A percentile compares a stretch with the other conserved stretches of the same genome.
Evolutionary conservation across 345 rosid genomes (phyloP).

Genomic region (Brassica juncea): DNA sequence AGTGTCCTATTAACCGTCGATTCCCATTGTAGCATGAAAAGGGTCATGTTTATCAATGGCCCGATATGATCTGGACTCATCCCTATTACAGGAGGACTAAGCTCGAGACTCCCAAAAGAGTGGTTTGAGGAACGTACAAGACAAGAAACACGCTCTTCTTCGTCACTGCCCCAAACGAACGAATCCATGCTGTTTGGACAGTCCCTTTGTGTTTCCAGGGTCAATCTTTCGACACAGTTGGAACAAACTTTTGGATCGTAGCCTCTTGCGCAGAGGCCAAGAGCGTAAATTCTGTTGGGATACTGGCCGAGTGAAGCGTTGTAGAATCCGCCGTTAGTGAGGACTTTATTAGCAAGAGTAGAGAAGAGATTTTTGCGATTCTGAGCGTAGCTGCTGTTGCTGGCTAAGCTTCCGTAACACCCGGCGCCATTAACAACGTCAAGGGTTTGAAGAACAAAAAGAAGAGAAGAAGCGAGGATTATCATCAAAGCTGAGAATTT

Average conservation of each 20-base stretch:
- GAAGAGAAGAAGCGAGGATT: constrained; percentile 12
- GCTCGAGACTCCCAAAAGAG: not conserved
- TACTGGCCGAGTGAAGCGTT: not conserved
- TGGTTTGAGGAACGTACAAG: constrained; percentile 14
- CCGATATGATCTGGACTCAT: not conserved
- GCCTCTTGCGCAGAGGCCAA: constrained; percentile 7
- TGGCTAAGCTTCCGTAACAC: constrained; percentile 10
- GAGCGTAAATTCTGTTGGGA: not conserved
- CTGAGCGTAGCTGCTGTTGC: constrained; percentile 4
- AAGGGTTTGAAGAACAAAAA: not conserved
- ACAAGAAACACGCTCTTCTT: not conserved
- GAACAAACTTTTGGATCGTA: not conserved
- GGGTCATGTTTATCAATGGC: not conserved
- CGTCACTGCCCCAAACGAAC: not conserved
- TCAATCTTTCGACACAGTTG: not conserved
- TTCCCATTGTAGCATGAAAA: not conserved
- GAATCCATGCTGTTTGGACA: not conserved
- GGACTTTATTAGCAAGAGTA: not conserved
- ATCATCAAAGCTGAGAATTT: not conserved
- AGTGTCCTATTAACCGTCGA: not conserved
- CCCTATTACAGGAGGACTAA: not conserved
- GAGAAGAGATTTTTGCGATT: not conserved
- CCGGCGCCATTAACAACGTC: not conserved
- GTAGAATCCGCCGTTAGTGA: not conserved
- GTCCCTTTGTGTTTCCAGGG: not conserved